Base-by-base conservation (phyloP, 306 rosid genomes). In the Cucumis hystrix region DNA sequence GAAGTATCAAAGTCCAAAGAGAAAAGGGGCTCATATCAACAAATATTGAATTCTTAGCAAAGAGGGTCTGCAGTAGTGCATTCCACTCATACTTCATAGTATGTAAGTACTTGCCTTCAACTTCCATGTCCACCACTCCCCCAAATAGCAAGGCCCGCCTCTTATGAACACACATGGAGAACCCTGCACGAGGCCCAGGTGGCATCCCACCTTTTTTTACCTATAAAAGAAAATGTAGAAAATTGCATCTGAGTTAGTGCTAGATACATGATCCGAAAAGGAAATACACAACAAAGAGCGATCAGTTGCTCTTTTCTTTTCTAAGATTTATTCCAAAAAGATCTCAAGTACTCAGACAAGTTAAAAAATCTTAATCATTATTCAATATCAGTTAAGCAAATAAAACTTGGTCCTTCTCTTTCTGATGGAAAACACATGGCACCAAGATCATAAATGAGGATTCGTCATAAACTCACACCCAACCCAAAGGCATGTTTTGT, bases 171-270 rank as follows among this genome's bases (percentile, higher is more conserved):
- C 91, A 86, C 93, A 95, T 89, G 79, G 99, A 88, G 84, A 92
- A 95, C 83, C 99, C 99, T 61, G 99, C 99, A 79, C 97, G 99
- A 61, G 99, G 92, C 47, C 97, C 97, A 54, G 97, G 97, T 73
- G 97, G 99, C 97, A 95, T 95, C 85, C 99, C 99, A 81, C 93
- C 87, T 81, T 90, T 95, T 83, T 92, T 95, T 66, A 92, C 97
- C 99, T 95, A 76, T 70, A 83, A 77, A 81, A 73, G 35, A 1
- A 23, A 43, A 37, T 35, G 7, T 28, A n/a, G n/a, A 67, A 47
- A 82, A 40, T 67, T 41, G 76, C 41, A 15, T 74, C 52, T 49
- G 67, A 9, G 20, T 68, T 49, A 18, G 59, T 41, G 6, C 33
- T 59, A 69, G 10, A 33, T 39, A 37, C 41, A 60, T 10, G n/a